These are phyloP conservation scores for Zizania latifolia DNA, from an alignment of 176 grass and related monocot genomes.

Conservation along the genomic window DNA sequence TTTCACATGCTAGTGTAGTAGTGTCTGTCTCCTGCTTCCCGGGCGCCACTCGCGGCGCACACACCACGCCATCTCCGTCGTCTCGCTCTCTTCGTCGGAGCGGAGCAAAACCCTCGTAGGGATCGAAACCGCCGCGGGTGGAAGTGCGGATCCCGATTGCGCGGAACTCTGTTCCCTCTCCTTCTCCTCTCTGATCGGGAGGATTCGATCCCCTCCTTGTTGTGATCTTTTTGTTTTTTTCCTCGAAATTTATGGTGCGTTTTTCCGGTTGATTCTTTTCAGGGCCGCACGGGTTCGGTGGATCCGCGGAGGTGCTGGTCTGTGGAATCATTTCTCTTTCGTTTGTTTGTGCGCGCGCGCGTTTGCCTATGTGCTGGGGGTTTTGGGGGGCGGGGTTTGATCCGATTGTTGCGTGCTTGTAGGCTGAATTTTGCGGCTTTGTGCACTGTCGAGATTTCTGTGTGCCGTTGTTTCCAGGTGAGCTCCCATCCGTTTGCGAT, in stretches of 20 bases:
- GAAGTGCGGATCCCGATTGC: not conserved
- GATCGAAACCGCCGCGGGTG: not conserved
- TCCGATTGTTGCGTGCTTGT: conserved; percentile 8
- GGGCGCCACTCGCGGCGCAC: conserved; percentile 11
- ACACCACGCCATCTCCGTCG: not conserved
- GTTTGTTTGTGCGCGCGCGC: not conserved
- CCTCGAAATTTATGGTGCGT: not conserved
- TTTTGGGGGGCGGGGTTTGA: conserved; percentile 9
- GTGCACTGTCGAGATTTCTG: not conserved
- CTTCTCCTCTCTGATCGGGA: not conserved
- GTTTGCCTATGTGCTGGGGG: not conserved
- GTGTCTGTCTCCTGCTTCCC: not conserved
- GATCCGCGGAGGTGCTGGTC: not conserved
- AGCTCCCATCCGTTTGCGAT: not conserved
- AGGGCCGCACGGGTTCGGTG: not conserved
- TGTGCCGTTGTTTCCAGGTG: not conserved
- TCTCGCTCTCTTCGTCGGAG: not conserved
- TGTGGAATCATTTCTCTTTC: not conserved
- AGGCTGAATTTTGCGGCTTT: conserved; percentile 21
- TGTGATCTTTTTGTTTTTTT: not conserved
- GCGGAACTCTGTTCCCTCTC: not conserved
- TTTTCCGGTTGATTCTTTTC: conserved; percentile 22
- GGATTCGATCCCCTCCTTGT: not conserved
- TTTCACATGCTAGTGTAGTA: not conserved
- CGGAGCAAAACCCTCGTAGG: conserved; percentile 10